Base-by-base conservation (phyloP, 345 rosid genomes). In the Pseudoturritis turrita region DNA sequence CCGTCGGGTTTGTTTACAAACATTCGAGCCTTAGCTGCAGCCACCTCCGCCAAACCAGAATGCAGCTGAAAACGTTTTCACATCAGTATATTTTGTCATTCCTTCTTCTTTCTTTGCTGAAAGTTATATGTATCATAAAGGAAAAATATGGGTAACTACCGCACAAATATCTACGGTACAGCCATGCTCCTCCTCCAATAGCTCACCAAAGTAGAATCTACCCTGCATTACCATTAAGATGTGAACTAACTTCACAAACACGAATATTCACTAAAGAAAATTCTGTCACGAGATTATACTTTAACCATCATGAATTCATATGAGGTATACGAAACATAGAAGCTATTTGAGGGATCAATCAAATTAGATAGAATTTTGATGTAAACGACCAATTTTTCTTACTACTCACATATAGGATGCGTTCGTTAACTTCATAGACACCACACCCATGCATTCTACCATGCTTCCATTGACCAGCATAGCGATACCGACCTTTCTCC, bases 401-500 rank as follows among this genome's bases (percentile, higher is more conserved):
- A 37, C 23, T 37, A 83, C 98, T 65, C 81, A 92, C 98, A 78
- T 75, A 78, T 26, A 84, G 35, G 50, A 62, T 26, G 18, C 86
- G 85, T 70, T 90, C 98, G 26, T 92, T 90, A 79, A 92, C 84
- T 82, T 87, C 91, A 72, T 92, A 92, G 33, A 88, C 81, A 76
- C 96, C 98, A 76, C 97, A 92, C 15, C 97, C 97, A 81, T 92
- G 98, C 93, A 92, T 83, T 80, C 93, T 84, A 35, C 96, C 88
- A 66, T 86, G 98, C 91, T 90, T 92, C 98, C 97, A 92, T 73
- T 92, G 86, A 58, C 98, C 97, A 80, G 96, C 93, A 80, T 92
- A 92, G 49, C 98, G 91, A 58, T 92, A 92, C 43, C 97, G 85
- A 51, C 98, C 97, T 82, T 84, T 88, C 82, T 88, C 96, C 85